Base-by-base conservation (phyloP, 352 stramenopile species). In the Globisporangium sylvaticum region DNA sequence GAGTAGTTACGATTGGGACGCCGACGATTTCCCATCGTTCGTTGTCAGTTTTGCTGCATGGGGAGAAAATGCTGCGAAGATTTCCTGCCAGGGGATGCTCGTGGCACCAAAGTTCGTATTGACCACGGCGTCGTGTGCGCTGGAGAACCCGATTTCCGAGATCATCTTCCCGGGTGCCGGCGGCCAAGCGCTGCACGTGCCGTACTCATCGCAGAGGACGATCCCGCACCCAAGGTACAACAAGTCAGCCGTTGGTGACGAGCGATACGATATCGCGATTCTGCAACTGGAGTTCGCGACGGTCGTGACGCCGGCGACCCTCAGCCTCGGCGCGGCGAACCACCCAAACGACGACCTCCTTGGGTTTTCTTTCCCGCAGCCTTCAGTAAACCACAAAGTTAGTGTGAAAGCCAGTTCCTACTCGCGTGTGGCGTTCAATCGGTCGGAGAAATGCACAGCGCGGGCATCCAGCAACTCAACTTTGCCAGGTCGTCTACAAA, bases 41-140 rank as follows among this genome's bases (percentile, higher is more conserved):
- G 44, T 66, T 31, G 60, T 22, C 44, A 52, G 29, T 5, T 66
- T 66, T 25, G 44, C 24, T 24, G 15, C 32, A 2, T 15, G 1
- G 22, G 34, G 14, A 20, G 12, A 24, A 24, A 2, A 50, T 15
- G 34, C 10, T 22, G 12, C 15, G 12, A 1, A 3, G 31, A 27
- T 75, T 58, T 14, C 58, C 20, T 78, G 72, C 25, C 72, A 78
- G 34, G 74, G 65, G 22, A 70, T 73, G n/a, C 66, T 80, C 18
- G 73, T 80, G 25, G 71, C 74, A 0, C 57, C 74, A 22, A 68
- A 80, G 50, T 73, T 60, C 24, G 66, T 80, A 29, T 65, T 80
- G 59, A 78, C 74, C 8, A 77, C 74, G 1, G 74, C 74, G 14
- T 75, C 72, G 22, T 78, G 72, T 22, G 52, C 72, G 2, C 31